These are phyloP conservation scores for Pleodorina starrii DNA, from an alignment of 139 green algal genomes.

Conservation along the genomic window DNA sequence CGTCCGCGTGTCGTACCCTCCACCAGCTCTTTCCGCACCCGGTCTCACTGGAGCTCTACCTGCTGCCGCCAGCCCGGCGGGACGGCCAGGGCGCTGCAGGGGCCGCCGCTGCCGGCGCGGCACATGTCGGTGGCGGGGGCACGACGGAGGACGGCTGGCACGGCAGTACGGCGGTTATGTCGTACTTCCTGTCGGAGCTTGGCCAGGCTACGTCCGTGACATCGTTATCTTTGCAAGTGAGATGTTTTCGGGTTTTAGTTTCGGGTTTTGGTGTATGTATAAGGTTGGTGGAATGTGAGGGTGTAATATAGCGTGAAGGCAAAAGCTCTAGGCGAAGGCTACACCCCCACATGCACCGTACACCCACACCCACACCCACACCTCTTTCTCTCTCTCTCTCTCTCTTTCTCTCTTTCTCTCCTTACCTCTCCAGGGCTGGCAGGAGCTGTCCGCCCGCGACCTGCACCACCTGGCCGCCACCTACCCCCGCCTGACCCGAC, in stretches of 20 bases:
- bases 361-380: not conserved
- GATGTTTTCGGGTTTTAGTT: not conserved
- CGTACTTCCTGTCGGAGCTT: slow-evolving; percentile 42
- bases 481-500: slow-evolving; percentile 26
- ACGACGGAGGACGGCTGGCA: not conserved
- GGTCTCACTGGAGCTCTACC: not conserved
- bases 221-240: slow-evolving; percentile 26
- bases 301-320: not conserved
- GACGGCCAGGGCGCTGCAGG: not conserved
- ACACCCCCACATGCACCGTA: not conserved
- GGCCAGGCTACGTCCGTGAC: not conserved
- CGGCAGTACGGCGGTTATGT: slow-evolving; percentile 29
- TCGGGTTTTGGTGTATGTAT: not conserved
- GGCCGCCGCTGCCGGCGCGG: not conserved
- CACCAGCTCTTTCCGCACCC: slow-evolving; percentile 20
- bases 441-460: slow-evolving; percentile 34
- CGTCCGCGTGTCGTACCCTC: not conserved
- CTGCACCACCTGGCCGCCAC: slow-evolving; percentile 36
- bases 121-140: not conserved
- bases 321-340: not conserved
- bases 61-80: slow-evolving; percentile 4
- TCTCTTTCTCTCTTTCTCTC: not conserved
- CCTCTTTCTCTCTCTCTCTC: not conserved
- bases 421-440: slow-evolving; percentile 31
- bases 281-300: not conserved